Conservation (phyloP, 495 filamentous ascomycete genomes). For the Aspergillus baeticus region DNA sequence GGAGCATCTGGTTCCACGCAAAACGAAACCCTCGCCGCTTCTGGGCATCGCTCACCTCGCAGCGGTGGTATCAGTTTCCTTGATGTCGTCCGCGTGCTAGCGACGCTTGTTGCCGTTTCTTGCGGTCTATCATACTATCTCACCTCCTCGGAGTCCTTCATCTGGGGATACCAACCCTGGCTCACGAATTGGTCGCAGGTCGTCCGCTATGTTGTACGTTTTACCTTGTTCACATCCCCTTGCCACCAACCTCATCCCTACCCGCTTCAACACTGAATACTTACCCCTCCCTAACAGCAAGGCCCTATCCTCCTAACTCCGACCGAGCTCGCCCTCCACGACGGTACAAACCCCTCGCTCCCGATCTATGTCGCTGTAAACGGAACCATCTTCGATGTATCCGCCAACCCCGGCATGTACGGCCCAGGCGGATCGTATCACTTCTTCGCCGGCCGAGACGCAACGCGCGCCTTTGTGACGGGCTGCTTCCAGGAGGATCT, state of each 20-base stretch:
- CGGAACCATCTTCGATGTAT: slow-evolving; percentile 92
- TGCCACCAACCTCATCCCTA: not conserved
- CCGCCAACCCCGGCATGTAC: slow-evolving; percentile 70
- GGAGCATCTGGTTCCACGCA: slow-evolving; percentile 8
- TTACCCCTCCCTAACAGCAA: slow-evolving; percentile 33
- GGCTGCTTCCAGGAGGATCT: slow-evolving; percentile 88
- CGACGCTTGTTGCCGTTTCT: slow-evolving; percentile 66
- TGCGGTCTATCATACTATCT: slow-evolving; percentile 76
- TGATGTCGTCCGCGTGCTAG: slow-evolving; percentile 75
- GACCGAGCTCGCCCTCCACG: slow-evolving; percentile 66
- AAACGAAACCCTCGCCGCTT: not conserved
- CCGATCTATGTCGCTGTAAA: slow-evolving; percentile 94
- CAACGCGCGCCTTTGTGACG: slow-evolving; percentile 91
- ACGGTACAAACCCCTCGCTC: slow-evolving; percentile 69
- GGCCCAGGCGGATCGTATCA: slow-evolving; percentile 87
- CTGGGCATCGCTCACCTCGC: slow-evolving; percentile 12
- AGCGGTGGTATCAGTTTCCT: slow-evolving; percentile 50
- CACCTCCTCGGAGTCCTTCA: slow-evolving; percentile 64
- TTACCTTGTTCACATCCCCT: not conserved
- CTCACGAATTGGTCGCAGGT: slow-evolving; percentile 62
- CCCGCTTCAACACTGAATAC: not conserved
- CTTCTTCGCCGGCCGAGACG: slow-evolving; percentile 85
- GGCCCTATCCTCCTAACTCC: slow-evolving; percentile 66
- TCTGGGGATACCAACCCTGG: slow-evolving; percentile 70
- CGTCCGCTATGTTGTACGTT: slow-evolving; percentile 60